Conservation (phyloP, 1,284 basidiomycete genomes). For the Heterobasidion irregulare region DNA sequence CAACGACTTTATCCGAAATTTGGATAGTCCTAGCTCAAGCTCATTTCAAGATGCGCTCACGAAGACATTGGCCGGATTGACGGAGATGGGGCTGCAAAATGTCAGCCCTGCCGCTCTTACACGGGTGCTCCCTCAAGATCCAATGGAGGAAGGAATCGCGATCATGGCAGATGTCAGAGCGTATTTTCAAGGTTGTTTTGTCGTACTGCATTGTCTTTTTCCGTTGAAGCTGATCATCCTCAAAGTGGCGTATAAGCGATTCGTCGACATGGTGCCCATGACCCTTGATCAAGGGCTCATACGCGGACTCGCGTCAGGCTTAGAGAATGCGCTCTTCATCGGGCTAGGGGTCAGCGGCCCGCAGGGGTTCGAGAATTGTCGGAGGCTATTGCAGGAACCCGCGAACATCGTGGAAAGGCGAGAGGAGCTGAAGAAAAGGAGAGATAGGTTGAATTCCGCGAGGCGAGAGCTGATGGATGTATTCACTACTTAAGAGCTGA, state of each 20-base stretch:
- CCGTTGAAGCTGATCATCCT: background rate
- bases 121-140: conserved; percentile 45
- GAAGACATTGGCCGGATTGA: conserved; percentile 32
- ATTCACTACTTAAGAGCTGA: conserved; percentile 1
- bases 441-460: conserved; percentile 43
- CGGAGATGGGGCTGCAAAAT: conserved; percentile 34
- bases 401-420: conserved; percentile 35
- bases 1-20: conserved; percentile 11
- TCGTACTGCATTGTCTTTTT: background rate
- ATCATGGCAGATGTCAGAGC: conserved; percentile 69
- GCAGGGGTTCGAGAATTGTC: conserved; percentile 40
- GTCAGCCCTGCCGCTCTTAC: conserved; percentile 35
- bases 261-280: conserved; percentile 53
- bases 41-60: background rate
- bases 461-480: conserved; percentile 33
- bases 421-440: conserved; percentile 41
- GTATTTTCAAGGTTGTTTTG: conserved; percentile 55
- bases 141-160: conserved; percentile 42
- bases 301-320: conserved; percentile 25
- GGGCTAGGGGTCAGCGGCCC: conserved; percentile 37
- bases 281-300: conserved; percentile 59
- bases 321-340: conserved; percentile 35
- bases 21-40: conserved; percentile 2
- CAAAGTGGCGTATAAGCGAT: conserved; percentile 62
- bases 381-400: conserved; percentile 47